Base-by-base conservation (phyloP, 2,329 filamentous ascomycete species). In the Aureobasidium melanogenum region DNA sequence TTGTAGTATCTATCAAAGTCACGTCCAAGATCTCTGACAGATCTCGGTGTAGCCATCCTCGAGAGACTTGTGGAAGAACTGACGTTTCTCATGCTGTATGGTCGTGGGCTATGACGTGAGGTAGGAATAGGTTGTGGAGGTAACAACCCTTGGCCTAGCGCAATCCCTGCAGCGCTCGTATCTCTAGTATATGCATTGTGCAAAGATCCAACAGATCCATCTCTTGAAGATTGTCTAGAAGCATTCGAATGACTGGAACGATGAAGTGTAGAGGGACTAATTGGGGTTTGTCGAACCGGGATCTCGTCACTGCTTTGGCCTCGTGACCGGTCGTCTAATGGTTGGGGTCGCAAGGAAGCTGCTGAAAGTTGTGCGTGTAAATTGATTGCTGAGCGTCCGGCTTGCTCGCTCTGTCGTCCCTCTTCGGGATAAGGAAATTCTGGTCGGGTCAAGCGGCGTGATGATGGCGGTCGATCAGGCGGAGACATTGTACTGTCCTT, bases 1-100 rank as follows among this genome's bases (percentile, higher is more conserved):
- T 74, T 74, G 65, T 68, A 73, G 65, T 74, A 74, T 50, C 72
- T 68, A 61, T 68, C 71, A 63, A 73, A 74, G 62, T 73, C 72
- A 5, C 69, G 66, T 10, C 72, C 71, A 6, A 74, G 64, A 56
- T 74, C 72, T 30, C 68, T 66, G n/a, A 74, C 67, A 10, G 71
- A 68, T 48, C 66, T 65, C 19, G 72, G 72, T 14, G 70, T 70
- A 15, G 64, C 63, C 32, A 62, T 62, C 32, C 67, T 61, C n/a
- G 63, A 63, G 38, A 72, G 63, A 61, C 68, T 72, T 6, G 67
- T 58, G 4, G 63, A 65, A 2, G 70, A 71, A 30, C 66, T 65
- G 43, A 64, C 65, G 5, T 67, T 66, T 14, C 66, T 61, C 48
- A 67, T 63, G n/a, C 66, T 64, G 17, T 64, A 63, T 9, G 62